phyloP scores from a whole-genome alignment of 345 rosid species.

The Microcos paniculata region DNA sequence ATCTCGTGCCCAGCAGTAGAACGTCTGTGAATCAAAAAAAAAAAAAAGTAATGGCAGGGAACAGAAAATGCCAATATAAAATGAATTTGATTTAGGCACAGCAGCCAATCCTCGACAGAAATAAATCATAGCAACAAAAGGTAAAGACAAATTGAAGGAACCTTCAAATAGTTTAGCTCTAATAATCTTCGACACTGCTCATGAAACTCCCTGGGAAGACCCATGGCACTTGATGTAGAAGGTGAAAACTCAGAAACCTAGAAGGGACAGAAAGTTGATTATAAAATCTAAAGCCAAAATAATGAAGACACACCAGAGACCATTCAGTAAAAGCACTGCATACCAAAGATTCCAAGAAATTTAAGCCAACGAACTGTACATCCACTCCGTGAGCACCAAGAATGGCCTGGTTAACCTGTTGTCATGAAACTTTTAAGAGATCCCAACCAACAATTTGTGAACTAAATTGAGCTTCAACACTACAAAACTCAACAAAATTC shows the following conservation, averaged over 20 bases:
- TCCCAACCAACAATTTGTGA: constrained; percentile 11
- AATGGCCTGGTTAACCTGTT: constrained; percentile 87
- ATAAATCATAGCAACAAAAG: not conserved
- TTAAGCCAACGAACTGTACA: constrained; percentile 76
- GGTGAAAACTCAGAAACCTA: constrained; percentile 98
- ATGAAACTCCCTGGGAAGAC: constrained; percentile 96
- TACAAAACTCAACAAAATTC: not conserved
- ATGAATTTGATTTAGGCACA: not conserved
- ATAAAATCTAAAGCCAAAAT: constrained; percentile 8
- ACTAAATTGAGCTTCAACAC: not conserved
- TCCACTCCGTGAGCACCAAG: constrained; percentile 74
- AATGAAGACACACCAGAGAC: constrained; percentile 16
- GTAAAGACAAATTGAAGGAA: constrained; percentile 26
- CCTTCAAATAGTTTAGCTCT: constrained; percentile 85
- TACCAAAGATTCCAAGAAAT: constrained; percentile 93
- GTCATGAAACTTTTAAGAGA: constrained; percentile 28
- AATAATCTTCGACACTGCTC: constrained; percentile 81
- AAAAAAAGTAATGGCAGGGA: constrained; percentile 11
- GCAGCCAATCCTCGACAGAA: not conserved
- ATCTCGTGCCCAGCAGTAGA: constrained; percentile 87
- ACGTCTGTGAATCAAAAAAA: constrained; percentile 57
- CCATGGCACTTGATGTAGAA: constrained; percentile 89
- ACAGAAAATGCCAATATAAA: not conserved
- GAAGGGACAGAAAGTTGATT: constrained; percentile 20
- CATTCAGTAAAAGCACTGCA: constrained; percentile 12